Evolutionary conservation across 495 filamentous ascomycete species (phyloP).

Genomic region (Evansstolkia leycettana): DNA sequence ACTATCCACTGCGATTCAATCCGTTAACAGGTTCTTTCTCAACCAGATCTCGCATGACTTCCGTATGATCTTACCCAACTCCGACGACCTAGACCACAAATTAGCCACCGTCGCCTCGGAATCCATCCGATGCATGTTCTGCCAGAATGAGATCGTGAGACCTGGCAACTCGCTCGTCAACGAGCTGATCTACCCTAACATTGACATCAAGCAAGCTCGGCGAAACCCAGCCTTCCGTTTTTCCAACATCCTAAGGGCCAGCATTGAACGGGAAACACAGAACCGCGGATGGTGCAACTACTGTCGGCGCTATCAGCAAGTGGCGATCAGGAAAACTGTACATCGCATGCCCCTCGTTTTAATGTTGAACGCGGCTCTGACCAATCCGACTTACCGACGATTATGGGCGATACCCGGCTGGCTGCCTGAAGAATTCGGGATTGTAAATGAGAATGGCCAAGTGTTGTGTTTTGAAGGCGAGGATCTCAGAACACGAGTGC

Average conservation of each 20-base stretch:
- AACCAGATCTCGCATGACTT: conserved; percentile 61
- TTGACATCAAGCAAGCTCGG: conserved; percentile 33
- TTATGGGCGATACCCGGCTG: conserved; percentile 81
- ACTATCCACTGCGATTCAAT: conserved; percentile 63
- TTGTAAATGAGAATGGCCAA: conserved; percentile 68
- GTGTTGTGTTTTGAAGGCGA: conserved; percentile 86
- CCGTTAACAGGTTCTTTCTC: conserved; percentile 64
- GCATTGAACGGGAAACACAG: conserved; percentile 72
- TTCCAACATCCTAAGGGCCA: conserved; percentile 71
- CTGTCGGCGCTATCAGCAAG: conserved; percentile 74
- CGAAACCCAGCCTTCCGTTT: conserved; percentile 51
- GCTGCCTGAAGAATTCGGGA: conserved; percentile 84
- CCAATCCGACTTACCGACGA: conserved; percentile 54
- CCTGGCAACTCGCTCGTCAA: conserved; percentile 60
- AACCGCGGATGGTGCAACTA: conserved; percentile 81
- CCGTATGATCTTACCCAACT: conserved; percentile 44
- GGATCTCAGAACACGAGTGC: conserved; percentile 43
- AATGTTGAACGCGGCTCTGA: conserved; percentile 70
- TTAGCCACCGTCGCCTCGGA: conserved; percentile 41
- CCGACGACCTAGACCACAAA: conserved; percentile 45
- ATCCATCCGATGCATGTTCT: conserved; percentile 69
- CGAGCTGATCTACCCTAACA: conserved; percentile 69
- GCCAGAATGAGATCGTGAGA: conserved; percentile 62
- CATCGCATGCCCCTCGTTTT: conserved; percentile 69
- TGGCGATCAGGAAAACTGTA: conserved; percentile 67